phyloP scores from a whole-genome alignment of 2,329 filamentous ascomycete genomes.

The Pochonia chlamydosporia region DNA sequence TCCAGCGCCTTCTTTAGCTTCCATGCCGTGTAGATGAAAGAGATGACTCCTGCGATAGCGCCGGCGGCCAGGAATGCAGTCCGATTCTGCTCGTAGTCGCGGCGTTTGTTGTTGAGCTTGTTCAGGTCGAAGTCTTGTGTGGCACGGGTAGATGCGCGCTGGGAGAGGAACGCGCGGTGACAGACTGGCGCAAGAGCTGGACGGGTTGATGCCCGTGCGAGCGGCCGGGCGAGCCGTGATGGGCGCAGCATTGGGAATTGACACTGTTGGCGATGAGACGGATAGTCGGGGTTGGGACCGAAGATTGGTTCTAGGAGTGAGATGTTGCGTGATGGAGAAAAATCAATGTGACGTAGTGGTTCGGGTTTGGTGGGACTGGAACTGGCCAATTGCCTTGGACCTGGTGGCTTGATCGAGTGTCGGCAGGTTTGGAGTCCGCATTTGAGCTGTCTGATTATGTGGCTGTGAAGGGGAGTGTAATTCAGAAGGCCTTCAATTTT shows the following conservation, averaged over 20 bases:
- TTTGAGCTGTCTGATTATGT: too few relatives aligned
- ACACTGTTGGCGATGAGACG: neutral
- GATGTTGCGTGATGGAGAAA: neutral
- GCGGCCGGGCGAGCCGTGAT: slow-evolving; percentile 1
- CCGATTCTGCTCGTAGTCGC: slow-evolving; percentile 45
- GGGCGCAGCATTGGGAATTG: slow-evolving; percentile 6
- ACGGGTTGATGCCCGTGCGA: slow-evolving; percentile 6
- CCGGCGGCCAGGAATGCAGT: slow-evolving; percentile 47
- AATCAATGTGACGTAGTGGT: neutral
- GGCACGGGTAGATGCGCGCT: slow-evolving; percentile 24
- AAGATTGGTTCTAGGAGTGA: neutral
- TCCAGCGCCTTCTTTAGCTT: slow-evolving; percentile 41
- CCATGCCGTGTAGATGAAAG: slow-evolving; percentile 45
- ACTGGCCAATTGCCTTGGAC: neutral
- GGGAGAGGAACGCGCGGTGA: slow-evolving; percentile 24
- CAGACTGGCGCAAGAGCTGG: slow-evolving; percentile 9
- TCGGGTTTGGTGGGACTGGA: neutral
- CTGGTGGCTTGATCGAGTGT: neutral
- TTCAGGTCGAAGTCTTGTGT: slow-evolving; percentile 45
- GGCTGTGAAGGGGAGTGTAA: too few relatives aligned
- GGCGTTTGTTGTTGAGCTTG: slow-evolving; percentile 38
- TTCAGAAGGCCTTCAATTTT: too few relatives aligned
- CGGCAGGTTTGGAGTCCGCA: neutral
- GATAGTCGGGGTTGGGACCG: neutral
- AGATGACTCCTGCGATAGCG: slow-evolving; percentile 41